These are phyloP conservation scores for Neonectria faginata DNA, from an alignment of 2,329 filamentous ascomycete genomes.

Conservation along the genomic window DNA sequence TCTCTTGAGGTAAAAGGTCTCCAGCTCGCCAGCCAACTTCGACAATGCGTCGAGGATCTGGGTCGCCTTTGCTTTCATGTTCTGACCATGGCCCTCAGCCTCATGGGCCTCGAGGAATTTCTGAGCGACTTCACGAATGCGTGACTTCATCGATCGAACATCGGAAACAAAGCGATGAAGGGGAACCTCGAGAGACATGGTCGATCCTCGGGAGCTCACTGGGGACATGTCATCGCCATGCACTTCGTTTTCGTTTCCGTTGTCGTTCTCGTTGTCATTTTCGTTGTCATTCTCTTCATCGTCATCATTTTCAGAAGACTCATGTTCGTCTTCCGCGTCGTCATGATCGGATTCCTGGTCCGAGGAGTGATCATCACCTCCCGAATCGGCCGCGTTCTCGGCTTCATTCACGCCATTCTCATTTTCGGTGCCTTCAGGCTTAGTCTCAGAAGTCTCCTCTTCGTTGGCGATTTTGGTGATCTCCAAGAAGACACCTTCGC, in stretches of 20 bases:
- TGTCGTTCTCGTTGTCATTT: conserved; percentile 63
- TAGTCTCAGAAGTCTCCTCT: conserved; percentile 48
- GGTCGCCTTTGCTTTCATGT: conserved; percentile 82
- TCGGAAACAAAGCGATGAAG: conserved; percentile 61
- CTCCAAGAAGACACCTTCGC: conserved; percentile 94
- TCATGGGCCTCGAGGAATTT: conserved; percentile 88
- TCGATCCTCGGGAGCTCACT: conserved; percentile 73
- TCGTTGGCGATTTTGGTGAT: conserved; percentile 81
- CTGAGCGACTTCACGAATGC: conserved; percentile 82
- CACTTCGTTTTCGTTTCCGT: conserved; percentile 60
- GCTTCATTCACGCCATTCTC: conserved; percentile 37
- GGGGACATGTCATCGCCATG: conserved; percentile 72
- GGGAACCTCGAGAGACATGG: conserved; percentile 71
- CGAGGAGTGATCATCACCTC: conserved; percentile 46
- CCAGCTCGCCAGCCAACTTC: conserved; percentile 76
- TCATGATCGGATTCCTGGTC: conserved; percentile 47
- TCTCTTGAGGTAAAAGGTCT: conserved; percentile 73
- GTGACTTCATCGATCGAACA: conserved; percentile 67
- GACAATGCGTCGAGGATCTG: conserved; percentile 81
- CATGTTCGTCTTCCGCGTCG: conserved; percentile 52
- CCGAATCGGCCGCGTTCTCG: conserved; percentile 48
- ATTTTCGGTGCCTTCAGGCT: conserved; percentile 31
- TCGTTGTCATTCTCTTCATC: conserved; percentile 63
- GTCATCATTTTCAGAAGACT: conserved; percentile 53
- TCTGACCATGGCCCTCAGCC: conserved; percentile 75